Evolutionary conservation across 2,329 filamentous ascomycete species (phyloP).

Genomic region (Tolypocladium inflatum): DNA sequence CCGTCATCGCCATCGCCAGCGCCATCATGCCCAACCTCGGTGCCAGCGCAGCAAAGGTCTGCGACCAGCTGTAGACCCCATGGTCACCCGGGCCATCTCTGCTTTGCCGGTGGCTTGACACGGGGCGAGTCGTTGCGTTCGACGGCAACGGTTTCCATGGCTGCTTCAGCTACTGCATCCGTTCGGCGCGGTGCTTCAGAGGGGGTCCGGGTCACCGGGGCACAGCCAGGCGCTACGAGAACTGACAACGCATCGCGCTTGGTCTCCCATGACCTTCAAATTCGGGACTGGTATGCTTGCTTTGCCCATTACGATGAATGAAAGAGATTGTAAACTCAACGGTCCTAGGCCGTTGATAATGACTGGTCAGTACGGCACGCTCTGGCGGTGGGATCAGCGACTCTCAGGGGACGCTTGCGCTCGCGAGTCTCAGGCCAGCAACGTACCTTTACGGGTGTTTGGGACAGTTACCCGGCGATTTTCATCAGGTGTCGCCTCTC

Average conservation of each 20-base stretch:
- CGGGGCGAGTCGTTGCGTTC: not conserved
- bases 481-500: not conserved
- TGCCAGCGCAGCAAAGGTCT: slow-evolving; percentile 4
- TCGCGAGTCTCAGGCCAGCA: not conserved
- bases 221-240: not conserved
- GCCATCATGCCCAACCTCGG: slow-evolving; percentile 3
- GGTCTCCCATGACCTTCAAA: not conserved
- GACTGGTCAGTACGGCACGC: not conserved
- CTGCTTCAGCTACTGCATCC: not conserved
- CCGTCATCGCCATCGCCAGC: not conserved
- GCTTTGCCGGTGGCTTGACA: slow-evolving; percentile 1
- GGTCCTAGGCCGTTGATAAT: not conserved
- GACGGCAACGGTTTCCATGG: not conserved
- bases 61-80: not conserved
- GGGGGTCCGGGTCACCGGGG: not conserved
- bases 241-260: not conserved
- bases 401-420: not conserved
- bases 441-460: not conserved
- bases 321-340: not conserved
- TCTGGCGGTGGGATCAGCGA: not conserved
- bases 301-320: not conserved
- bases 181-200: not conserved
- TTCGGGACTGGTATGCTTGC: not conserved
- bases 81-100: slow-evolving; percentile 2
- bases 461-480: not conserved